Evolutionary conservation across 2,329 filamentous ascomycete genomes (phyloP), one percentile per base, ranked within the genome.

Genomic region (Westerdykella sp.): DNA sequence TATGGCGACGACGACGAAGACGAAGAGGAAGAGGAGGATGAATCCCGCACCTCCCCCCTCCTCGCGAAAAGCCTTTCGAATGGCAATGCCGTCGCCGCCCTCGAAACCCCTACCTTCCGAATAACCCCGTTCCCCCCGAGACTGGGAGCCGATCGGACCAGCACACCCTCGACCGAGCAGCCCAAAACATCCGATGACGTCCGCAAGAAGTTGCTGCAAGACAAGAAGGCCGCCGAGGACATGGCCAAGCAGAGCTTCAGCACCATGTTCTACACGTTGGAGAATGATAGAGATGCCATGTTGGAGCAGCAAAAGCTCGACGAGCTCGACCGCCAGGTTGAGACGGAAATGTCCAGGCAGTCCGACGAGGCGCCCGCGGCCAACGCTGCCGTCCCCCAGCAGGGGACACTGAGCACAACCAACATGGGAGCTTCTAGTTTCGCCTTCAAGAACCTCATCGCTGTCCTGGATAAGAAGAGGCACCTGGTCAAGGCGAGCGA

Each of bases 251-350:
- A 82, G 57, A 93, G 85, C 69, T 97, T 96, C 67, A 85, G 95
- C 62, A 94, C 88, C 9, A 78, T 95, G 52, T 95, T 97, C 68
- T 91, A 95, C 67, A 96, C 93, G 1, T 76, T 97, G 25, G 93
- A 98, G 68, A 93, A 91, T 64, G 93, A 98, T 63, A 81, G 87
- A 43, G 88, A 91, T 57, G 93, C 93, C 39, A 97, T 98, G 93
- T 71, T 97, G 44, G 93, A 98, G 67, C 93, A 98, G 68, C 89
- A 97, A 67, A 88, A 91, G 66, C 77, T 98, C 21, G 93, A 98
- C 62, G 93, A 97, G 66, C 89, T 94, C 1, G 93, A 98, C 66
- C 85, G 94, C 63, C 89, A 95, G 65, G 84, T 97, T 9, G 91
- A 97, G 66, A 90, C 90, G 12, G 93, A 98, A 69, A 93, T 95